Percentiles rank a stretch among this genome's conserved stretches.
phyloP scores from a whole-genome alignment of 768 basidiomycete species.

The Suillus subluteus region DNA sequence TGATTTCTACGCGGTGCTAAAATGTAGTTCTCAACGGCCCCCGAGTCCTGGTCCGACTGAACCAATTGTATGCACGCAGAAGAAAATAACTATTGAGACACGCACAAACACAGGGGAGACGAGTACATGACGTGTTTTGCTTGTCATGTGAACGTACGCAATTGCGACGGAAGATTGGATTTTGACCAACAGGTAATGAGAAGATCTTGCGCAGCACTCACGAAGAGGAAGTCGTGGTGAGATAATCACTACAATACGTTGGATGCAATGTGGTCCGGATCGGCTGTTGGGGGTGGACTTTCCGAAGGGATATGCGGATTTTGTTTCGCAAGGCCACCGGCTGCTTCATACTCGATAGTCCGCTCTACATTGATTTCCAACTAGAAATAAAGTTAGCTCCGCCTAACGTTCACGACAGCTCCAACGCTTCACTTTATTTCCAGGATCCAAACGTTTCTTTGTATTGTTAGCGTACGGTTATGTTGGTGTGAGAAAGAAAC shows the following conservation, averaged over 20 bases:
- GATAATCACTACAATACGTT: background rate
- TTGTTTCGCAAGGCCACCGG: background rate
- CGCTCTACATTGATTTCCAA: constrained; percentile 33
- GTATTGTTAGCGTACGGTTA: background rate
- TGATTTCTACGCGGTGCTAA: background rate
- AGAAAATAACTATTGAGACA: background rate
- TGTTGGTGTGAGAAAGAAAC: background rate
- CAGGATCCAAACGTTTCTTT: background rate
- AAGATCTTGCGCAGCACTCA: background rate
- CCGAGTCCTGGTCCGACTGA: background rate
- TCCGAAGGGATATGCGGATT: background rate
- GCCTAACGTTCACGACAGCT: background rate
- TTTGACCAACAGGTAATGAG: background rate
- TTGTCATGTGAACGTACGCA: background rate
- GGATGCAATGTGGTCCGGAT: background rate
- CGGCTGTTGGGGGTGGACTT: background rate
- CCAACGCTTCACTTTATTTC: background rate
- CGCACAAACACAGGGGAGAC: background rate
- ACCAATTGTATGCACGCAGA: background rate
- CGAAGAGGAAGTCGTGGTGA: background rate
- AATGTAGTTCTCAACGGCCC: background rate
- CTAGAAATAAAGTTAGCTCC: constrained; percentile 13
- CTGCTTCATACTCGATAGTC: constrained; percentile 28
- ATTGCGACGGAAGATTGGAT: background rate
- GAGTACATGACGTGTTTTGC: background rate